A percentile compares a stretch with the other conserved stretches of the same genome.
Evolutionary conservation across 305 asterid genomes (phyloP).

Genomic region (Fraxinus greggii): DNA sequence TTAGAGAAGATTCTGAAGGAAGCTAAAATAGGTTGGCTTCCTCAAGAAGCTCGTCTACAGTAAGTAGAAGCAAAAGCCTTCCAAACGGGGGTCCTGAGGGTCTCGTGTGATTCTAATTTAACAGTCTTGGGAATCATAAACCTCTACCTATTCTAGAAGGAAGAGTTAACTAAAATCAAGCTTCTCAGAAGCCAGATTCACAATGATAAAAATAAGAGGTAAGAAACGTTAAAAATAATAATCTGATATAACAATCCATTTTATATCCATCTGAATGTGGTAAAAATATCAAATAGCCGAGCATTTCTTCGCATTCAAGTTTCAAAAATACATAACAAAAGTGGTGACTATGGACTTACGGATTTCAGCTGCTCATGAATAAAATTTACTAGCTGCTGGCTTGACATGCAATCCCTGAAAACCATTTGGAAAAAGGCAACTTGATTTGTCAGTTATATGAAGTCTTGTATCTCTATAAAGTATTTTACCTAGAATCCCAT

Average conservation of each 20-base stretch:
- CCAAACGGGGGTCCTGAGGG: not conserved
- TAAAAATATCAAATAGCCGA: not conserved
- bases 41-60: not conserved
- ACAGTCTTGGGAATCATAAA: not conserved
- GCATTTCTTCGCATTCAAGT: not conserved
- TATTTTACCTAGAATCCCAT: not conserved
- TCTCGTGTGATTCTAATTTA: not conserved
- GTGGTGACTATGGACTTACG: constrained; percentile 42
- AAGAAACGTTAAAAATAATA: not conserved
- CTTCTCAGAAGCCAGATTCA: not conserved
- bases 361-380: constrained; percentile 79
- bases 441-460: not conserved
- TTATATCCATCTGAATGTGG: not conserved
- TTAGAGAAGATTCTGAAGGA: not conserved
- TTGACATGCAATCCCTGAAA: constrained; percentile 97
- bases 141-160: not conserved
- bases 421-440: constrained; percentile 2
- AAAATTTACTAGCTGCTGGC: constrained; percentile 91
- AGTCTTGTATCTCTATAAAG: not conserved
- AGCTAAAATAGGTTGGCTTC: not conserved
- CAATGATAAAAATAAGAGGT: not conserved
- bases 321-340: not conserved
- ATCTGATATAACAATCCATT: not conserved
- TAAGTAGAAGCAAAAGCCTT: not conserved
- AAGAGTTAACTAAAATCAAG: not conserved